phyloP scores from a whole-genome alignment of 2,329 filamentous ascomycete species.

The Aulographum hederae region DNA sequence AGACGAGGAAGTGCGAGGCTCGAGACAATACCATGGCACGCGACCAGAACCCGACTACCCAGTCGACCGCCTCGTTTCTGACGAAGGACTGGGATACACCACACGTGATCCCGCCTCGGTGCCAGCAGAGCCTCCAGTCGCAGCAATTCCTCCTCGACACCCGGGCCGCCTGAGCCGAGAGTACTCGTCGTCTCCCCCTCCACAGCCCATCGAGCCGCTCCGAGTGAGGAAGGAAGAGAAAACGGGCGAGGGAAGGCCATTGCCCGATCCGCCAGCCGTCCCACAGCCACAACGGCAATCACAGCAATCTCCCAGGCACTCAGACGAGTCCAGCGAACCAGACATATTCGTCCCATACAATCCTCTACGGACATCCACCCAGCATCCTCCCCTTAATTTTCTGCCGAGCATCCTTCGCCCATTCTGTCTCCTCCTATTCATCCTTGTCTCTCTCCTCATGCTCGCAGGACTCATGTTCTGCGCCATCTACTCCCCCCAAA shows the following conservation, averaged over 20 bases:
- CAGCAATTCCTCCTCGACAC: too few species aligned
- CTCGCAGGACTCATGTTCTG: conserved; percentile 53
- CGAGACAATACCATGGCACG: conserved; percentile 24
- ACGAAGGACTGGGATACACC: not conserved
- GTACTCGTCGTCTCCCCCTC: too few species aligned
- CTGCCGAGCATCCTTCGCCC: conserved; percentile 54
- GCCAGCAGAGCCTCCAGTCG: too few species aligned
- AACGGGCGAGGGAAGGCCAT: too few species aligned
- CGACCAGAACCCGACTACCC: not conserved
- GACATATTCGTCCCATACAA: conserved; percentile 16
- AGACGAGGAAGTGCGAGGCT: conserved; percentile 43
- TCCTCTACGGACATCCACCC: conserved; percentile 9
- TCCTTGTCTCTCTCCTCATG: conserved; percentile 49
- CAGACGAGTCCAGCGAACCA: too few species aligned
- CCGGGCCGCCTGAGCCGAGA: too few species aligned
- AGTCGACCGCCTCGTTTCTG: not conserved
- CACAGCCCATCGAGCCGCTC: too few species aligned
- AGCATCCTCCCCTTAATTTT: conserved; percentile 36
- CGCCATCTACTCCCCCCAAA: conserved; percentile 43
- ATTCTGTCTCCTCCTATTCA: conserved; percentile 40
- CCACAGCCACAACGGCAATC: too few species aligned
- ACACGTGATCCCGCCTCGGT: too few species aligned
- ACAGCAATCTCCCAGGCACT: too few species aligned
- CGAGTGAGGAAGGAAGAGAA: too few species aligned
- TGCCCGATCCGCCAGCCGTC: too few species aligned